Percentiles rank a stretch among this genome's conserved stretches.
Conservation (phyloP, 257 asterid species). For the Sherardia arvensis region DNA sequence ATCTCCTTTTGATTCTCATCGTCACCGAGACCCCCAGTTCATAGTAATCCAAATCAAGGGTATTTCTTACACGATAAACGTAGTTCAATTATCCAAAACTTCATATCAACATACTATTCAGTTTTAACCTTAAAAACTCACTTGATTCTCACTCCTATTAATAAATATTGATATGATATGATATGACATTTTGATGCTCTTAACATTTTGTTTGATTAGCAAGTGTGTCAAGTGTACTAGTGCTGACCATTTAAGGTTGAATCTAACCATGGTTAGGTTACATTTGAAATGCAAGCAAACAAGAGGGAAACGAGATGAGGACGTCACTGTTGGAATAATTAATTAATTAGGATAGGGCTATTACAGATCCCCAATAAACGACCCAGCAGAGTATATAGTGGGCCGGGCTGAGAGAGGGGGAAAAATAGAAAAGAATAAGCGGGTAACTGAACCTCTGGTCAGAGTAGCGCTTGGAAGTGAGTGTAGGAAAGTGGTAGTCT, state of each 20-base stretch:
- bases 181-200: neutral
- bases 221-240: too few relatives aligned
- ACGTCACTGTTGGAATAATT: conserved; percentile 8
- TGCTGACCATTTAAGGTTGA: conserved; percentile 5
- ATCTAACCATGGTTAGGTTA: neutral
- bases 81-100: too few relatives aligned
- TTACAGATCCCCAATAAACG: conserved; percentile 42
- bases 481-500: conserved; percentile 23
- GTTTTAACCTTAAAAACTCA: too few relatives aligned
- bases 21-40: too few relatives aligned
- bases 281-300: neutral
- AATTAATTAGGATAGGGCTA: neutral
- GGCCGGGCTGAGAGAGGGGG: neutral
- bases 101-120: too few relatives aligned
- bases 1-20: too few relatives aligned
- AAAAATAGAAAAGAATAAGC: neutral
- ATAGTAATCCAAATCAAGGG: too few relatives aligned
- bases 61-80: too few relatives aligned
- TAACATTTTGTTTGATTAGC: too few relatives aligned
- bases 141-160: too few relatives aligned
- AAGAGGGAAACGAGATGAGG: neutral
- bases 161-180: too few relatives aligned
- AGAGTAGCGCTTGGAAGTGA: conserved; percentile 56
- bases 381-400: conserved; percentile 9
- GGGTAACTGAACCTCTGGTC: conserved; percentile 10